Evolutionary conservation across 2,329 filamentous ascomycete species (phyloP).

Genomic region (Domatiomyces globalis): DNA sequence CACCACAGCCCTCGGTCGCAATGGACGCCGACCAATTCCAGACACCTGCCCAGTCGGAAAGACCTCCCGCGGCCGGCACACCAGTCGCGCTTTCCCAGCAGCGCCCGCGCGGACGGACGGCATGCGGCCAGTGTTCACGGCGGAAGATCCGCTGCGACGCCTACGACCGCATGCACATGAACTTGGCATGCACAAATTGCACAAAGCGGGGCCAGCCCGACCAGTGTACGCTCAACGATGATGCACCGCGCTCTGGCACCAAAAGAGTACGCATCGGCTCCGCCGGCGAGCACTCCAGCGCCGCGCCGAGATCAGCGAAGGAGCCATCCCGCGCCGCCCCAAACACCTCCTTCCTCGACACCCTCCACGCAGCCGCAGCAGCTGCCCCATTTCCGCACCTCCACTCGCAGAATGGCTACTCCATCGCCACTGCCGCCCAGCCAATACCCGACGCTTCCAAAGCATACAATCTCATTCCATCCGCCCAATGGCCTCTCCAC

Average conservation of each 20-base stretch:
- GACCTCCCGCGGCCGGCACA: neutral
- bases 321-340: neutral
- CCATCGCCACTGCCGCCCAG: neutral
- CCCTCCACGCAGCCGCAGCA: conserved; percentile 39
- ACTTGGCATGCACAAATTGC: neutral
- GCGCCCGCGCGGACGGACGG: neutral
- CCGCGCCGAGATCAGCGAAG: neutral
- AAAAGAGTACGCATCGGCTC: neutral
- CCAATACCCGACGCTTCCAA: neutral
- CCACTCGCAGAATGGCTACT: neutral
- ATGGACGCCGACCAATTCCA: neutral
- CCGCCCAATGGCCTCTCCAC: neutral
- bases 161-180: neutral
- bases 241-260: conserved; percentile 1
- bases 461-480: neutral
- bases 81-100: neutral
- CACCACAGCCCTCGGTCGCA: neutral
- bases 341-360: conserved; percentile 23
- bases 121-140: neutral
- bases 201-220: conserved; percentile 1
- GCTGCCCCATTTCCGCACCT: neutral
- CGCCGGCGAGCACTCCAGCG: neutral
- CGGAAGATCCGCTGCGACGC: conserved; percentile 1
- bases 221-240: neutral
- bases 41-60: neutral